These are phyloP conservation scores for Aspergillus ruber DNA, from an alignment of 2,329 filamentous ascomycete genomes.

Conservation along the genomic window DNA sequence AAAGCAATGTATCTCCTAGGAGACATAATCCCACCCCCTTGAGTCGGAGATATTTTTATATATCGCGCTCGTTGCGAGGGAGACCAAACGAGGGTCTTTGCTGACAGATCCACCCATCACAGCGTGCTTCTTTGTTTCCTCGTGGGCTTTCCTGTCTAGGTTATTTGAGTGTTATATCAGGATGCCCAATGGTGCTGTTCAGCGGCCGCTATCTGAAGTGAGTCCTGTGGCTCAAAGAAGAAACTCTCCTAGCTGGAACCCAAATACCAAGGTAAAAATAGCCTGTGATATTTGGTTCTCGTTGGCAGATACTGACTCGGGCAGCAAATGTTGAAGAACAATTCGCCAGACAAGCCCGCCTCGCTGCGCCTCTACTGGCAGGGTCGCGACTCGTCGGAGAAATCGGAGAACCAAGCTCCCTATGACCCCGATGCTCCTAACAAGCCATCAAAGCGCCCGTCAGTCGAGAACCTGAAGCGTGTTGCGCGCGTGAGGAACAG, in stretches of 20 bases:
- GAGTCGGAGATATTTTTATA: neutral
- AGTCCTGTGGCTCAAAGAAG: conserved; percentile 76
- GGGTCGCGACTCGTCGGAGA: conserved; percentile 58
- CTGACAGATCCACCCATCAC: neutral
- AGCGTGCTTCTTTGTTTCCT: conserved; percentile 2
- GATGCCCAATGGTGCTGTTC: conserved; percentile 52
- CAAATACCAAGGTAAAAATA: conserved; percentile 58
- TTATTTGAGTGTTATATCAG: conserved; percentile 53
- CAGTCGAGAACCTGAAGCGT: conserved; percentile 90
- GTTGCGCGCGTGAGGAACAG: conserved; percentile 96
- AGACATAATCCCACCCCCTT: neutral
- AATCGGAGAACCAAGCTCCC: conserved; percentile 63
- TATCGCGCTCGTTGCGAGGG: neutral
- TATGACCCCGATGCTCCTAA: conserved; percentile 57
- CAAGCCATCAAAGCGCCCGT: conserved; percentile 72
- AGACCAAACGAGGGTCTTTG: neutral
- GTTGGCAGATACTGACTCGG: neutral
- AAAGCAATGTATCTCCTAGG: neutral
- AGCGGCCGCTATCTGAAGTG: conserved; percentile 81
- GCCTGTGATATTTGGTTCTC: neutral
- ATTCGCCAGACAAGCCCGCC: conserved; percentile 31
- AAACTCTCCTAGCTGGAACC: conserved; percentile 89
- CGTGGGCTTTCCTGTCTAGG: neutral
- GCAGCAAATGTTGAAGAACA: neutral
- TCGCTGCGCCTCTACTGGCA: conserved; percentile 93